A percentile compares a stretch with the other conserved stretches of the same genome.
These are phyloP conservation scores for Striga asiatica DNA, from an alignment of 257 asterid species.

Conservation along the genomic window DNA sequence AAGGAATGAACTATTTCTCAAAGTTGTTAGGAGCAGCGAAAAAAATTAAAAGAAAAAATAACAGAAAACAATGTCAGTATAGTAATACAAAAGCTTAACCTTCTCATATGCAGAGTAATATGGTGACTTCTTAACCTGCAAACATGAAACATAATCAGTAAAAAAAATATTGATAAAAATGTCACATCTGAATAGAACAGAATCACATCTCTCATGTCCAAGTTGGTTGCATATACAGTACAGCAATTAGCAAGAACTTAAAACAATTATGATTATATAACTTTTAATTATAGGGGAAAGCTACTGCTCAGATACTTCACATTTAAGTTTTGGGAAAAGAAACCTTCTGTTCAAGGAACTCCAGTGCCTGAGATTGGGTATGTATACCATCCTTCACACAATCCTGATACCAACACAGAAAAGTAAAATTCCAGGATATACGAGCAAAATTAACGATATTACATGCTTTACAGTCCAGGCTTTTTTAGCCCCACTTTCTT, in stretches of 20 bases:
- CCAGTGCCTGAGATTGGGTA: constrained; percentile 68
- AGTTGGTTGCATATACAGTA: background rate
- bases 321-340: constrained; percentile 11
- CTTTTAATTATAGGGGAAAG: background rate
- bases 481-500: background rate
- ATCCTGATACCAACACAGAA: constrained; percentile 47
- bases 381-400: constrained; percentile 52
- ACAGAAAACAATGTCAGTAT: background rate
- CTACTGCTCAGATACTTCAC: background rate
- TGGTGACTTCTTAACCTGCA: constrained; percentile 42
- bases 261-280: background rate
- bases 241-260: background rate
- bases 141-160: constrained; percentile 17
- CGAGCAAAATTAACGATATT: background rate
- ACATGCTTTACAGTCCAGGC: constrained; percentile 6
- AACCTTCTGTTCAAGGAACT: constrained; percentile 76
- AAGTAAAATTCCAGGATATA: constrained; percentile 11
- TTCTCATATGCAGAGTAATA: constrained; percentile 24
- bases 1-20: background rate
- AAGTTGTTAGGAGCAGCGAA: too few relatives aligned
- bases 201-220: background rate
- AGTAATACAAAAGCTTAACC: constrained; percentile 18
- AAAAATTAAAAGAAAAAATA: background rate
- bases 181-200: background rate
- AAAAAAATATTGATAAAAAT: background rate